These are phyloP conservation scores for Rhizopogon salebrosus DNA, from an alignment of 768 basidiomycete species.

Conservation along the genomic window DNA sequence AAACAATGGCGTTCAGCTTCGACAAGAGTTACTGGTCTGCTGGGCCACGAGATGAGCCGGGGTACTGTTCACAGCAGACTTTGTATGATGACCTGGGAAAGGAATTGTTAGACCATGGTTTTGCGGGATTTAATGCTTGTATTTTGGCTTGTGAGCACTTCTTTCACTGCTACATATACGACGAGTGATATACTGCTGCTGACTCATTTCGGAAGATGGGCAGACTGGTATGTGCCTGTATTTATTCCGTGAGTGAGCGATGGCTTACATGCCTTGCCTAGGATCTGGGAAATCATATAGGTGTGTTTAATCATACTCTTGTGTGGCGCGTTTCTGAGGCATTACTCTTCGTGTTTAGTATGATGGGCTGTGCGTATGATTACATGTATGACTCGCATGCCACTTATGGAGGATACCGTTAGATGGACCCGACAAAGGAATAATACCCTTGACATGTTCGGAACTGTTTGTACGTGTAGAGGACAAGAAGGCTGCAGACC, in stretches of 20 bases:
- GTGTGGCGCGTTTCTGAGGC: background rate
- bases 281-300: conserved; percentile 93
- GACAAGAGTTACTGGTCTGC: conserved; percentile 99
- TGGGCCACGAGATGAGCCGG: conserved; percentile 80
- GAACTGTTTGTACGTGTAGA: conserved; percentile 87
- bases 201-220: conserved; percentile 41
- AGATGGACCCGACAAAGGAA: conserved; percentile 96
- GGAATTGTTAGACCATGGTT: conserved; percentile 92
- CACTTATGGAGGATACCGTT: conserved; percentile 5
- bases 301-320: conserved; percentile 35
- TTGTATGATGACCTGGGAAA: conserved; percentile 92
- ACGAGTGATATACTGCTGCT: background rate
- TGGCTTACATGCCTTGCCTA: conserved; percentile 23
- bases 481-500: conserved; percentile 54
- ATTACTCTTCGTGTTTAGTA: conserved; percentile 40
- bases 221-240: conserved; percentile 67
- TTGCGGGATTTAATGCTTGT: conserved; percentile 96
- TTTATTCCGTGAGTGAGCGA: background rate
- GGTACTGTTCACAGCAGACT: conserved; percentile 92
- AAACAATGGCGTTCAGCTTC: conserved; percentile 86
- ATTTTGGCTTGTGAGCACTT: conserved; percentile 90
- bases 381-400: conserved; percentile 2
- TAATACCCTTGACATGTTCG: conserved; percentile 92
- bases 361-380: conserved; percentile 84
- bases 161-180: conserved; percentile 2